A percentile compares a stretch with the other conserved stretches of the same genome.
phyloP scores from a whole-genome alignment of 768 basidiomycete species.

The Gymnopilus dilepis region DNA sequence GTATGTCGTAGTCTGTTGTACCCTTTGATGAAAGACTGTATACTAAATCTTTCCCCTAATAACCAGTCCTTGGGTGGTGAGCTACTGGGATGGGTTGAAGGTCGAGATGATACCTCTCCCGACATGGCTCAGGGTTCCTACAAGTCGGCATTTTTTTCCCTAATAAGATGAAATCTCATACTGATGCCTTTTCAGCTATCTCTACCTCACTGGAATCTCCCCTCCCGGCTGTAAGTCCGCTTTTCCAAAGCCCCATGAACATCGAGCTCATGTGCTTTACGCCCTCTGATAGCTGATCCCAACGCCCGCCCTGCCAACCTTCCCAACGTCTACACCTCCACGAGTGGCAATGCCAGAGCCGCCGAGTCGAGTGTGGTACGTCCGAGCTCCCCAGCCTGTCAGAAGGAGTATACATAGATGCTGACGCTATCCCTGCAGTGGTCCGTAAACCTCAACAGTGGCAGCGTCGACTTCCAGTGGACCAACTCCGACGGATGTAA shows the following conservation, averaged over 20 bases:
- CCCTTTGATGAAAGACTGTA: background rate
- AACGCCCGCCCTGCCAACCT: background rate
- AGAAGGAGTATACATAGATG: background rate
- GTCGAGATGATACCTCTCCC: constrained; percentile 20
- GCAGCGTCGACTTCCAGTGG: constrained; percentile 24
- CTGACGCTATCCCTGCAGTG: constrained; percentile 19
- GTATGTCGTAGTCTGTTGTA: background rate
- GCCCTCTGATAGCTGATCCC: background rate
- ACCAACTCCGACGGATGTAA: constrained; percentile 28
- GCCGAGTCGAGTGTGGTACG: constrained; percentile 13
- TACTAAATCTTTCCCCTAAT: no score
- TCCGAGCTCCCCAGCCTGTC: background rate
- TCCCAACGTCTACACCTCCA: constrained; percentile 2
- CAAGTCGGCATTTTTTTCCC: constrained; percentile 20
- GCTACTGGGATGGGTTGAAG: constrained; percentile 29
- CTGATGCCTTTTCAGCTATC: constrained; percentile 9
- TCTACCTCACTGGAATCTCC: constrained; percentile 18
- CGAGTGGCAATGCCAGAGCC: background rate
- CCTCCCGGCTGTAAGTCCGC: constrained; percentile 16
- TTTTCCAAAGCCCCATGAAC: no score
- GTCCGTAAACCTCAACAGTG: constrained; percentile 19
- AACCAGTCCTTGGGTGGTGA: constrained; percentile 24
- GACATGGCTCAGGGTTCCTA: constrained; percentile 23
- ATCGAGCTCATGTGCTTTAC: background rate
- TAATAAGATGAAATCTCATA: background rate